Base-by-base conservation (phyloP, 768 basidiomycete genomes). In the Trametes gibbosa region DNA sequence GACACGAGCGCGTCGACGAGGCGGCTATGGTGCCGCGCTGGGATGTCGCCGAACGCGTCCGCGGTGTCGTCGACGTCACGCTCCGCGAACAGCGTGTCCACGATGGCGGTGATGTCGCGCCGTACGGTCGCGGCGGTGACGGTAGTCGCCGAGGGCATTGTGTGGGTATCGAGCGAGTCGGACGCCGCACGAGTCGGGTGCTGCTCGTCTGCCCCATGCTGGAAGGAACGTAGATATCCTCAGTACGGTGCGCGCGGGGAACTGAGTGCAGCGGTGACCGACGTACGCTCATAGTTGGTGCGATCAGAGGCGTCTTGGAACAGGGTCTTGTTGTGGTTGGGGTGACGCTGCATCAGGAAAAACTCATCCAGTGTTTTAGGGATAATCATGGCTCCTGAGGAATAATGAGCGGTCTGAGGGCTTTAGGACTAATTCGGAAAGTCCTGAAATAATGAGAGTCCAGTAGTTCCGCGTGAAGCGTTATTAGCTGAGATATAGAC, bases 341-440 rank as follows among this genome's bases (percentile, higher is more conserved):
- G n/a, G n/a, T n/a, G n/a, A n/a, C n/a, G n/a, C n/a, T 32, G 10
- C 51, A 53, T 53, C 51, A 53, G 51, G 51, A n/a, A 53, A 53
- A 53, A 53, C 51, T 40, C 32, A 24, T 24, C 24, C 24, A 27
- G 17, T 7, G 23, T 42, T 27, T 53, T 41, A 53, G 35, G 16
- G 10, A 42, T 53, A 41, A 53, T n/a, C 9, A 10, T n/a, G 17
- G n/a, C 39, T 53, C 6, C 17, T 42, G 19, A 43, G 17, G 10
- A 10, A 12, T 42, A 53, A 42, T 42, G 35, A 53, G 51, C 23
- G 6, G 1, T 5, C 27, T 53, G 41, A 53, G 39, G 3, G 0
- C 25, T 14, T 53, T 53, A 53, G n/a, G n/a, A 14, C 23, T 53
- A 53, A 53, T 40, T 32, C 23, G 27, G n/a, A 32, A 53, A 43